Evolutionary conservation across 2,329 filamentous ascomycete species (phyloP), one percentile per base, ranked within the genome.

Genomic region (Colletotrichum tropicale): DNA sequence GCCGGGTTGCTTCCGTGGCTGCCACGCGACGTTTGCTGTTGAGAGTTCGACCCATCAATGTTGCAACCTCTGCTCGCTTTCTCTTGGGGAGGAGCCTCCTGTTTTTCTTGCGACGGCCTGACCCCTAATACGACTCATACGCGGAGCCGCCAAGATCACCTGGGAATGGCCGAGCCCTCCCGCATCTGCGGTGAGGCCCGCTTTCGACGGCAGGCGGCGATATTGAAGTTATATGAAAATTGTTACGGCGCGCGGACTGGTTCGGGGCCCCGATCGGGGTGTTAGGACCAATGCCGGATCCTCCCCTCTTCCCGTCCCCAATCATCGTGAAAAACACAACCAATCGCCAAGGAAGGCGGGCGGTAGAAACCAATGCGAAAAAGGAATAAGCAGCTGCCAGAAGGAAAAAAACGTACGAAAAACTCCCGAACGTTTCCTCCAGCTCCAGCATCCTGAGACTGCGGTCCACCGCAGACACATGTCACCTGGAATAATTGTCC

Each of bases 401-500:
- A 58, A 48, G 38, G 18, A 52, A 64, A 16, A 67, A 34, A 70
- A 70, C 21, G 21, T 58, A 65, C 34, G n/a, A 48, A 70, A 58
- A 52, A 60, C 4, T 26, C 34, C 67, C 67, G 67, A 58, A 9
- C 21, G 24, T 10, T 64, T 67, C 36, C 58, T 58, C 56, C 68
- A 60, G 56, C 68, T 32, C 67, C 36, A 38, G 28, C 9, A 16
- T 62, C 56, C 64, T 68, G 64, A 65, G 24, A 73, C 64, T 38
- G 21, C 15, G 52, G 60, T 68, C 70, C 73, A 75, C 70, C 26
- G 32, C 68, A 64, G 64, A 75, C 69, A 73, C 43, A 68, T 75
- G 70, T 65, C 62, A 64, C 55, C 43, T 30, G 24, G n/a, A 52
- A 66, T 74, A 74, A 62, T 43, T 65, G 56, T 66, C 70, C 74